Evolutionary conservation across 306 rosid genomes (phyloP), one percentile per base, ranked within the genome.

Genomic region (Gynostemma pentaphyllum): DNA sequence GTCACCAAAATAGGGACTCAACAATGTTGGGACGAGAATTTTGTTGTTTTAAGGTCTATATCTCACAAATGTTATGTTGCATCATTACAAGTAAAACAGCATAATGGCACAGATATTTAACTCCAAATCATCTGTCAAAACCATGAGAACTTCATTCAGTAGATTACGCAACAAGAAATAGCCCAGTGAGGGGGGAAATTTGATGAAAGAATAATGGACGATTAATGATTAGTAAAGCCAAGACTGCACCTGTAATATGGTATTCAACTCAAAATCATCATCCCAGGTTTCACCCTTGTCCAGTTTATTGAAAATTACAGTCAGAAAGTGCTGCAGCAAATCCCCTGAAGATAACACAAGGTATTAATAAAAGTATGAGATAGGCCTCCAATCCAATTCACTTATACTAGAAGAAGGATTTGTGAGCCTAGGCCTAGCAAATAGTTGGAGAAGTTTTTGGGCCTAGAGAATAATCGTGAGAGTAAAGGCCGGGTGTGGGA

Each of bases 201-300:
- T 8, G 22, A 51, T 24, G 65, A 7, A 59, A 19, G 26, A 60
- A 60, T 22, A 37, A 22, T 19, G 3, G 5, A 42, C 47, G 11
- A 14, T 9, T 42, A 10, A 13, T n/a, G n/a, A n/a, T n/a, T n/a
- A n/a, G n/a, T 28, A 52, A 74, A 39, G 55, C 72, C 68, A 69
- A 63, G 50, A 73, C 18, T 37, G 52, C 65, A 88, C 98, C 98
- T 92, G 98, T 76, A 92, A 76, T 68, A 86, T 79, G 2, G 95
- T 82, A 78, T 92, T 92, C 48, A 92, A 82, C 83, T 88, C 98
- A 64, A 92, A 92, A 63, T 92, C 98, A 74, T 88, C 98, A 59
- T 88, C 96, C 95, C 88, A 92, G 29, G 88, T 80, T 86, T 92
- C 96, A 46, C 96, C 94, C 74, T 82, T 83, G 74, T 92, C 96